phyloP scores from a whole-genome alignment of 2,329 filamentous ascomycete genomes.

The Xylaria sp. region DNA sequence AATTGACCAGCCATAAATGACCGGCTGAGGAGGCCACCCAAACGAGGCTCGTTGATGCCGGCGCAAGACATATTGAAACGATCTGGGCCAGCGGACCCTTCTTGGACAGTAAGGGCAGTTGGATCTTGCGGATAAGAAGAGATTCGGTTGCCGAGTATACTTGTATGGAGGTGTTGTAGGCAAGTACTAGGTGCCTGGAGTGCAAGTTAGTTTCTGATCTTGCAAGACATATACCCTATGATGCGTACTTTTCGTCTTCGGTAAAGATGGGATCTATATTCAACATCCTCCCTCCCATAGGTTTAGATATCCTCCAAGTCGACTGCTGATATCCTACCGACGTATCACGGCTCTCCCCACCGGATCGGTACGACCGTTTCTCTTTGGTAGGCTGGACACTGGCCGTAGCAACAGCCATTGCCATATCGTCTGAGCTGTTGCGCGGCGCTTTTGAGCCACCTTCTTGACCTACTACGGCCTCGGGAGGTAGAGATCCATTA shows the following conservation, averaged over 20 bases:
- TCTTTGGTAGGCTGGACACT: constrained; percentile 10
- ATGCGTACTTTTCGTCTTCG: constrained; percentile 60
- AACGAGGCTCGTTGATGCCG: constrained; percentile 48
- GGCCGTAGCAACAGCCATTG: constrained; percentile 3
- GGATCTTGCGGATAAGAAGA: constrained; percentile 73
- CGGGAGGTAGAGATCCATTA: constrained; percentile 10
- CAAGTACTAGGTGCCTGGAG: constrained; percentile 72
- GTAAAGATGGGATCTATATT: constrained; percentile 67
- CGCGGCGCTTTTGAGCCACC: constrained; percentile 13
- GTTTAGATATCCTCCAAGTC: constrained; percentile 62
- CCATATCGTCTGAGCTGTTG: constrained; percentile 2
- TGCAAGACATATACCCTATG: not conserved
- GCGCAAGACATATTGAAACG: constrained; percentile 50
- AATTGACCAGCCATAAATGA: constrained; percentile 59
- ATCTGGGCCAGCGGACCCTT: constrained; percentile 40
- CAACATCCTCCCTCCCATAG: constrained; percentile 67
- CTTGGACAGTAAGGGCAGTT: constrained; percentile 45
- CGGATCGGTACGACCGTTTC: constrained; percentile 20
- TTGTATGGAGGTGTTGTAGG: constrained; percentile 74
- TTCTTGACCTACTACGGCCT: constrained; percentile 10
- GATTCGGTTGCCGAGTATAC: constrained; percentile 83
- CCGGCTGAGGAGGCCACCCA: constrained; percentile 66
- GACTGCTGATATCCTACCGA: constrained; percentile 1
- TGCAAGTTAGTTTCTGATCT: constrained; percentile 29
- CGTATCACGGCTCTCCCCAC: not conserved